Base-by-base conservation (phyloP, 2,329 filamentous ascomycete species). In the Sporothrix brunneoviolacea region DNA sequence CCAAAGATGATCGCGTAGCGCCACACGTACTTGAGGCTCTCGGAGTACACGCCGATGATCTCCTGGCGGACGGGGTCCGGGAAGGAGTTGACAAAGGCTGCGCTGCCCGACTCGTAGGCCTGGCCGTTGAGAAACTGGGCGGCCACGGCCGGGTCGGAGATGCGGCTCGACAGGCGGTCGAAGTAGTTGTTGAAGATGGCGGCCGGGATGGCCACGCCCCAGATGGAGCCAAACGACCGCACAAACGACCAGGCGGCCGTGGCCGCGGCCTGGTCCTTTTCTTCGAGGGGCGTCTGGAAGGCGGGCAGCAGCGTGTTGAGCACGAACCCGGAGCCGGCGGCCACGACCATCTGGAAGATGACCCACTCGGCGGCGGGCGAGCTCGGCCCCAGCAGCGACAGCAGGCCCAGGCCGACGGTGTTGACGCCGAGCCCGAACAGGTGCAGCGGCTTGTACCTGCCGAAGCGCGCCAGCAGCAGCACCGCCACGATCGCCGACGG, bases 271-370 rank as follows among this genome's bases (percentile, higher is more conserved):
- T 64, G 64, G 36, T 70, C 66, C 18, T 64, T 62, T 2, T 59
- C 57, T 15, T 53, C 49, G 54, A 65, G 65, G 44, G 65, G 62
- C 4, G 67, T 66, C 52, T 69, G 68, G 16, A 64, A 59, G 16
- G 65, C 68, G 36, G 68, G 65, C 48, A 66, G 66, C 56, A 69
- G 62, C 4, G 64, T 63, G 44, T 64, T 68, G 24, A 69, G 60
- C n/a, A 66, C 57, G 30, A 64, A 59, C 16, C 82, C 73, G 4
- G 82, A 80, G 6, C 82, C 82, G 6, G 82, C 82, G 46, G 76
- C 79, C 30, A 81, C 78, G 64, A 82, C 83, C 32, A 86, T 76
- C 55, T 72, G 73, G 55, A 81, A 61, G 18, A 64, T 43, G 0
- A 62, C 62, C 66, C 68, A 70, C 13, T 64, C 54, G 0, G 55